Percentiles rank a stretch among this genome's conserved stretches.
Conservation (phyloP, 805 yeast species). For the Starmerella gropengiesseri region DNA sequence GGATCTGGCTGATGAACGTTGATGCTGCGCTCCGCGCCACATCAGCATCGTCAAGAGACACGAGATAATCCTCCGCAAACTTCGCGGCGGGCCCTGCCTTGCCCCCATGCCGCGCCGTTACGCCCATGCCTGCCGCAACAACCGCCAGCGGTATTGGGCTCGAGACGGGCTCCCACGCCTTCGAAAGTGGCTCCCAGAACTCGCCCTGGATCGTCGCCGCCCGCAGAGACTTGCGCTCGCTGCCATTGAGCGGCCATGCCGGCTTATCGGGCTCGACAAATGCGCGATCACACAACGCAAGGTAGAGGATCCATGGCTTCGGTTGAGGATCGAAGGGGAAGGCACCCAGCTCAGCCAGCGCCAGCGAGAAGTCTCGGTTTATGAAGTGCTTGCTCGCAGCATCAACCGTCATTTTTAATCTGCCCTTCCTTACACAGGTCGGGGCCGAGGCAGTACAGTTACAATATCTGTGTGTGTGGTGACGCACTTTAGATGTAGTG, state of each 20-base stretch:
- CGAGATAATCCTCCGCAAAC: constrained; percentile 13
- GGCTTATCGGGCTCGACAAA: constrained; percentile 13
- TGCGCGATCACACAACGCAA: constrained; percentile 19
- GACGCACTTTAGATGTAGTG: no score
- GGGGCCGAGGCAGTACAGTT: no score
- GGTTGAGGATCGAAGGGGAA: constrained; percentile 2
- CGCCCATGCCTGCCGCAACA: constrained; percentile 7
- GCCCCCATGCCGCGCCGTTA: constrained; percentile 8
- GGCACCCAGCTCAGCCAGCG: constrained; percentile 3
- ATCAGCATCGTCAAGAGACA: constrained; percentile 3
- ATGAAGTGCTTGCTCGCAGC: constrained; percentile 14
- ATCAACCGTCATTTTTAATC: constrained; percentile 2
- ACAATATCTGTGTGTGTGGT: no score
- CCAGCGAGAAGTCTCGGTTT: constrained; percentile 13
- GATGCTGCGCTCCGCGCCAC: constrained; percentile 7
- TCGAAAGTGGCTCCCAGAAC: constrained; percentile 6
- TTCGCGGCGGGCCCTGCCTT: constrained; percentile 10
- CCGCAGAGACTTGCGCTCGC: constrained; percentile 10
- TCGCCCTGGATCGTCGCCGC: constrained; percentile 1
- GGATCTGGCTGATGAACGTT: constrained; percentile 9
- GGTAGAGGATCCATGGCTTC: constrained; percentile 14
- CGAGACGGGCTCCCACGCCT: constrained; percentile 1
- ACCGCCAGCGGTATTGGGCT: constrained; percentile 12
- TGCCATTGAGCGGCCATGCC: constrained; percentile 12
- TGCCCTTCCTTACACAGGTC: not conserved